phyloP scores from a whole-genome alignment of 768 basidiomycete genomes.

The Mycena maculata region DNA sequence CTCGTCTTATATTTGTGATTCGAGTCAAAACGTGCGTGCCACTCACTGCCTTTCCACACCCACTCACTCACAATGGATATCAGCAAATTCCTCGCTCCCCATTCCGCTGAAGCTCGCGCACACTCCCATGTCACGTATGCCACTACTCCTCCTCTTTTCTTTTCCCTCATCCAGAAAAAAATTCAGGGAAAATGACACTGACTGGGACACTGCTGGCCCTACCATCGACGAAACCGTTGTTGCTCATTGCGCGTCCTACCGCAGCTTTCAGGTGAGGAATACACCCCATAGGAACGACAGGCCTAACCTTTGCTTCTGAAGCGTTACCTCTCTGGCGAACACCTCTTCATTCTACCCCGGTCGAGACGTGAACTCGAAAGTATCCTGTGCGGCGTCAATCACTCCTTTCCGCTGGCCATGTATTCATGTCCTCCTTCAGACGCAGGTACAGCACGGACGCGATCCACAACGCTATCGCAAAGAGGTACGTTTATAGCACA shows the following conservation, averaged over 20 bases:
- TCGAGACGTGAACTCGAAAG: constrained; percentile 75
- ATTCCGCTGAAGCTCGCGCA: constrained; percentile 79
- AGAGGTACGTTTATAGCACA: constrained; percentile 69
- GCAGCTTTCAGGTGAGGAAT: constrained; percentile 66
- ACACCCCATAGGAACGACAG: background rate
- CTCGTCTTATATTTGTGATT: no score
- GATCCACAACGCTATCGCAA: constrained; percentile 84
- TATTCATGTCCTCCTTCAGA: constrained; percentile 49
- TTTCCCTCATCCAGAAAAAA: constrained; percentile 14
- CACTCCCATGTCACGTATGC: constrained; percentile 75
- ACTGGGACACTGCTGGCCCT: constrained; percentile 78
- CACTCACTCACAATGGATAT: constrained; percentile 49
- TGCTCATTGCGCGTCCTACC: constrained; percentile 83
- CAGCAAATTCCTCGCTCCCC: constrained; percentile 79
- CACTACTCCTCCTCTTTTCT: constrained; percentile 5
- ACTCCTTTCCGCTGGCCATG: constrained; percentile 3
- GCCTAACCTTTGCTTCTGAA: constrained; percentile 1
- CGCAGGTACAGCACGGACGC: constrained; percentile 82
- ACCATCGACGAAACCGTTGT: constrained; percentile 79
- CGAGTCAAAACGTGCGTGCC: no score
- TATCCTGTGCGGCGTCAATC: constrained; percentile 64
- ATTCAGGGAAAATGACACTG: constrained; percentile 71
- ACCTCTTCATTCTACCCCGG: constrained; percentile 77
- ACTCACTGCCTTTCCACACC: constrained; percentile 23
- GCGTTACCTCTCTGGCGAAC: constrained; percentile 71